Conservation (phyloP, 2,329 filamentous ascomycete species). For the Fusarium algeriense region DNA sequence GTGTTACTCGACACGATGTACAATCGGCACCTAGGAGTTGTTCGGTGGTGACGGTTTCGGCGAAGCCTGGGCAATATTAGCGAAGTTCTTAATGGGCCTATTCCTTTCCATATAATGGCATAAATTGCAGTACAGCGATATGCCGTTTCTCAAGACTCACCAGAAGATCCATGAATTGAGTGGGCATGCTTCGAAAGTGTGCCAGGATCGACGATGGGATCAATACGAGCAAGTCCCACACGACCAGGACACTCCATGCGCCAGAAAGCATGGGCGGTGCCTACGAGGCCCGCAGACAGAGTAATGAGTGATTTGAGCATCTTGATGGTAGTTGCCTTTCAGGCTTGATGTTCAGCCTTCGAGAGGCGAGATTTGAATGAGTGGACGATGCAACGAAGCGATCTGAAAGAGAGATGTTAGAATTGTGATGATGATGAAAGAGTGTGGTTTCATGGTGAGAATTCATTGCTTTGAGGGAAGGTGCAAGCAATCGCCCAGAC, state of each 20-base stretch:
- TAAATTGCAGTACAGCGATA: neutral
- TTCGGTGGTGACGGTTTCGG: conserved; percentile 65
- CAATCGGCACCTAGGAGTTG: conserved; percentile 73
- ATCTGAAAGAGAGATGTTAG: conserved; percentile 46
- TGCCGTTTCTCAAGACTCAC: conserved; percentile 64
- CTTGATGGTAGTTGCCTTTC: conserved; percentile 39
- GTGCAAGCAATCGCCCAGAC: neutral
- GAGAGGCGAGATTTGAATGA: conserved; percentile 45
- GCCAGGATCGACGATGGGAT: conserved; percentile 78
- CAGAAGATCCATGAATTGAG: conserved; percentile 78
- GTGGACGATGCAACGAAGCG: conserved; percentile 53
- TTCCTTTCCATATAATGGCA: neutral
- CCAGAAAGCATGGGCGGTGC: conserved; percentile 78
- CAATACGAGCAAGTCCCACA: conserved; percentile 77
- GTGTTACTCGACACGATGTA: conserved; percentile 82
- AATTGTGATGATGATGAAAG: conserved; percentile 15
- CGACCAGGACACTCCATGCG: conserved; percentile 85
- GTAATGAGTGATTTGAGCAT: conserved; percentile 53
- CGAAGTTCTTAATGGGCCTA: too few relatives aligned
- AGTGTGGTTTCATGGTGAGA: conserved; percentile 1
- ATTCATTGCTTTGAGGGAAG: conserved; percentile 3
- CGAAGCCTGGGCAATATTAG: conserved; percentile 68
- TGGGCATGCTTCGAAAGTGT: conserved; percentile 75
- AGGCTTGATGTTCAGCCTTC: conserved; percentile 37
- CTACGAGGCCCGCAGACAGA: conserved; percentile 52